phyloP scores from a whole-genome alignment of 2,329 filamentous ascomycete genomes.

The Ophiosphaerella herpotricha region DNA sequence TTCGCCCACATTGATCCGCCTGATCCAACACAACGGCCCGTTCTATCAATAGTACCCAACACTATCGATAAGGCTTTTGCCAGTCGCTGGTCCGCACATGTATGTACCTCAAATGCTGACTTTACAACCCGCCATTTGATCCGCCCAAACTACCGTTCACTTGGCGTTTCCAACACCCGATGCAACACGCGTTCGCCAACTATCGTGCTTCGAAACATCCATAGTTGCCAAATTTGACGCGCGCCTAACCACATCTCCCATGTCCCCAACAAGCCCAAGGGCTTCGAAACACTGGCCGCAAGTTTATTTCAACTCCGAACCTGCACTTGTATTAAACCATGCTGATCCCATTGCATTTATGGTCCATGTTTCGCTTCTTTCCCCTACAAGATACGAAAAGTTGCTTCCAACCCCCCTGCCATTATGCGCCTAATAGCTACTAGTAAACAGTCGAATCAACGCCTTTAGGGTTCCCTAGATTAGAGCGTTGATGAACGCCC shows the following conservation, averaged over 20 bases:
- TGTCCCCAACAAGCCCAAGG: no score
- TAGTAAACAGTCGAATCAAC: no score
- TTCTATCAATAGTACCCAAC: conserved; percentile 6
- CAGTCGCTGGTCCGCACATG: conserved; percentile 16
- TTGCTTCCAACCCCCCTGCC: no score
- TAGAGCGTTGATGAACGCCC: no score
- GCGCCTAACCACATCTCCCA: neutral
- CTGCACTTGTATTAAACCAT: no score
- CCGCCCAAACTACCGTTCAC: neutral
- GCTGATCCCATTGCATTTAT: no score
- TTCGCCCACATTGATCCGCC: neutral
- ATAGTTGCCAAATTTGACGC: neutral
- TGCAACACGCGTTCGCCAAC: neutral
- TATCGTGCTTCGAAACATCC: conserved; percentile 9
- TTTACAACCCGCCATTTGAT: no score
- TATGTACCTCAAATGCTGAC: neutral
- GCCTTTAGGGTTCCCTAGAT: no score
- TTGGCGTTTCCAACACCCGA: no score
- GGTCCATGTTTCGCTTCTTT: no score
- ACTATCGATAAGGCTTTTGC: conserved; percentile 19
- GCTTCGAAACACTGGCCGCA: neutral
- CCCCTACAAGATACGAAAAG: no score
- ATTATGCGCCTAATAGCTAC: no score
- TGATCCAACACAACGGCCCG: conserved; percentile 1
- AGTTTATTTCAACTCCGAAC: neutral